Evolutionary conservation across 495 filamentous ascomycete genomes (phyloP).

Genomic region (Penicillium chermesinum): DNA sequence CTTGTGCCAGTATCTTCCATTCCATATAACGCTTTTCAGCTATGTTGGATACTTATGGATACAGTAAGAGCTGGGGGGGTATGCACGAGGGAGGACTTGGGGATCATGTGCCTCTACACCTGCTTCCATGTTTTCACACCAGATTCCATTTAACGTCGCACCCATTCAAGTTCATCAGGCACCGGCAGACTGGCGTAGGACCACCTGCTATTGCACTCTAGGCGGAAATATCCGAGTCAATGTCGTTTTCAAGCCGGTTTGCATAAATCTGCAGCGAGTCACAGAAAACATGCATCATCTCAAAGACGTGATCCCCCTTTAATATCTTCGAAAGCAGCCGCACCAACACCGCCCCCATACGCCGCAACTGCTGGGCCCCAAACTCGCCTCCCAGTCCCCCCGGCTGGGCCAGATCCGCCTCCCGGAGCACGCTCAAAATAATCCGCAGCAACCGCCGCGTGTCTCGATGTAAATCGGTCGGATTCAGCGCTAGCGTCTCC

Average conservation of each 20-base stretch:
- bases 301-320: constrained; percentile 3
- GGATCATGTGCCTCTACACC: too few relatives aligned
- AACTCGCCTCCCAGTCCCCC: neutral
- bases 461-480: neutral
- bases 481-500: constrained; percentile 1
- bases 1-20: too few relatives aligned
- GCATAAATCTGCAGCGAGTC: neutral
- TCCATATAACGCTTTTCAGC: too few relatives aligned
- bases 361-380: neutral
- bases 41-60: too few relatives aligned
- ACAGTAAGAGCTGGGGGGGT: too few relatives aligned
- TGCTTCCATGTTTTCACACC: too few relatives aligned
- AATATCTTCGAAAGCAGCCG: constrained; percentile 4
- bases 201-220: neutral
- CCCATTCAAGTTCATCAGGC: too few relatives aligned
- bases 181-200: too few relatives aligned
- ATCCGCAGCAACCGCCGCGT: constrained; percentile 1
- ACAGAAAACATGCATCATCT: constrained; percentile 6
- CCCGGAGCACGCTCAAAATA: neutral
- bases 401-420: neutral
- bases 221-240: neutral
- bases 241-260: neutral
- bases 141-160: too few relatives aligned
- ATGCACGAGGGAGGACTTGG: too few relatives aligned
- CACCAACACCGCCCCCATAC: neutral